A percentile compares a stretch with the other conserved stretches of the same genome.
Evolutionary conservation across 208 protist genomes (phyloP).

Genomic region (Lotmaria passim): DNA sequence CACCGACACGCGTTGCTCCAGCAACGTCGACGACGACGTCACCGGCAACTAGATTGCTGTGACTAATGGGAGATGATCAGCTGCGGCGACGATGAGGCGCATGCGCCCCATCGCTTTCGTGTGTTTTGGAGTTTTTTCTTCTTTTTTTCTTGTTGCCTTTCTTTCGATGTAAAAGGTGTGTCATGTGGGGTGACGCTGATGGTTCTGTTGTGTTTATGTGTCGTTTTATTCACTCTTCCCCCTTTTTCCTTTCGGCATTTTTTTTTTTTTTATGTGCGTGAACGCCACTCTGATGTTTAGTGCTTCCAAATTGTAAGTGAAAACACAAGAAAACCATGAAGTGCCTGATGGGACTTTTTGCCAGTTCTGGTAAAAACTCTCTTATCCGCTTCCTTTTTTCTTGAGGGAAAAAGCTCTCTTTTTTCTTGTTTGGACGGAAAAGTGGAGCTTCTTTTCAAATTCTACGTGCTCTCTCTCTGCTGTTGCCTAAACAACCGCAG

Average conservation of each 20-base stretch:
- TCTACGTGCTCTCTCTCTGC: background rate
- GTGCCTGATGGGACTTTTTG: background rate
- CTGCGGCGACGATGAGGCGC: background rate
- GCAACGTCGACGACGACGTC: conserved; percentile 38
- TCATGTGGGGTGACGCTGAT: background rate
- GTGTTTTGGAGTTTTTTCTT: background rate
- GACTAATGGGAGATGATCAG: background rate
- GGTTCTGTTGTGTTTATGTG: background rate
- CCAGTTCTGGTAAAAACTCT: background rate
- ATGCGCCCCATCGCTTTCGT: background rate
- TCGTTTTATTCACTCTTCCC: background rate
- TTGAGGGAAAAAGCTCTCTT: background rate
- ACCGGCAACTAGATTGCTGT: background rate
- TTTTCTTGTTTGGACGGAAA: no score
- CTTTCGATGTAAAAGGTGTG: conserved; percentile 11
- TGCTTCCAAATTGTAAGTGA: background rate
- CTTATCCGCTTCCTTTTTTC: background rate
- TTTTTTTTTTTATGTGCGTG: background rate
- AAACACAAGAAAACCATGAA: background rate
- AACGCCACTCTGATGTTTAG: conserved; percentile 2
- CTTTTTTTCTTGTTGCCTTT: background rate
- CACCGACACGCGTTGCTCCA: conserved; percentile 26
- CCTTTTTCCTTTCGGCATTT: background rate
- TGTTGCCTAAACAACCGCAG: no score
- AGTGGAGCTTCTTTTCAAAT: no score